Evolutionary conservation across 2,329 filamentous ascomycete genomes (phyloP), one percentile per base, ranked within the genome.

Genomic region (Clonostachys chloroleuca): DNA sequence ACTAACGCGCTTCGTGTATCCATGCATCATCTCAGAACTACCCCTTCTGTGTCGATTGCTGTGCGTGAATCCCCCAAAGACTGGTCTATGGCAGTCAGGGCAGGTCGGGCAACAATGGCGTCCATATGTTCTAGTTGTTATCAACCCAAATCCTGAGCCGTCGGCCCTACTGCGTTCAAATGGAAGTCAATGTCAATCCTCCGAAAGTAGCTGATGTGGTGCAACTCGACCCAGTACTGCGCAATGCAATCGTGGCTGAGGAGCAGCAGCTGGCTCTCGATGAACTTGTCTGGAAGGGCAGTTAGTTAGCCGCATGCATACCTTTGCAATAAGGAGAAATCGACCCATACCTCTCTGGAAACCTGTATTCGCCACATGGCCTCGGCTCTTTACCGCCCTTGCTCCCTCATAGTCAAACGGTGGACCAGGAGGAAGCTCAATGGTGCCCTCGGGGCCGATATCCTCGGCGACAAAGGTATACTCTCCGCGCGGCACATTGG

Each of bases 401-500:
- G 84, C 84, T 0, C 88, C 89, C n/a, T 69, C 65, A 10, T 30
- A 9, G 24, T 30, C 24, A 63, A 96, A 96, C 3, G 81, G 79
- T 1, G 78, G 68, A 49, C 91, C 86, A 2, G 79, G 70, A 1
- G 84, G 81, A 2, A 82, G 69, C 0, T 83, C 73, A 1, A 92
- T 66, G 18, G 86, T 74, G 0, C 89, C 89, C 1, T 60, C 67
- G 0, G 77, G 73, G 0, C 87, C 85, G 35, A 97, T 80, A 55
- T 96, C 90, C 6, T 89, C 80, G 0, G 84, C 86, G 5, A 89
- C 76, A 61, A 95, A 96, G 0, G 87, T 89, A 55, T 84, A 82
- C 63, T 96, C 87, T 9, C 92, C 92, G 9, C 92, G 78, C 0
- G 92, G 92, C 13, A 97, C 83, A 54, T 96, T 95, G 0, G 86